Conservation (phyloP, 164 flowering plant species). For the Euptelea pleiosperma region DNA sequence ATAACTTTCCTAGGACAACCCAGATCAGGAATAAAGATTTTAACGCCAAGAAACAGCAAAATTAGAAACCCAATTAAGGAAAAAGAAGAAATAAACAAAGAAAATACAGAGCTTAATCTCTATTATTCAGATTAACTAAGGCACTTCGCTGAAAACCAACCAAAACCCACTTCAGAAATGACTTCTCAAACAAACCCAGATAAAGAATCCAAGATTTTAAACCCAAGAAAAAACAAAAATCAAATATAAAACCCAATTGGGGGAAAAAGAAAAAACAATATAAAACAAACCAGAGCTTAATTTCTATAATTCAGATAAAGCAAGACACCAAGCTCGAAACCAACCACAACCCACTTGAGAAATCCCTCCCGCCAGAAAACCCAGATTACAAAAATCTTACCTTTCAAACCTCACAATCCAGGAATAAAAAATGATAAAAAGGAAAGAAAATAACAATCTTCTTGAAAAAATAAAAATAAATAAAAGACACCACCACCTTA, state of each 20-base stretch:
- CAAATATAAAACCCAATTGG: neutral
- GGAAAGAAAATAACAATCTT: neutral
- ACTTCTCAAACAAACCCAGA: conserved; percentile 1
- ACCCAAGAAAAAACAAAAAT: neutral
- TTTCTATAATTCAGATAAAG: neutral
- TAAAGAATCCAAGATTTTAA: neutral
- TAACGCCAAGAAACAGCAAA: neutral
- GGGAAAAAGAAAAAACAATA: neutral
- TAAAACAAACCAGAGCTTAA: too few relatives aligned
- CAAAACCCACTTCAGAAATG: conserved; percentile 7
- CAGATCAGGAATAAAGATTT: neutral
- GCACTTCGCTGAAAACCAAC: too few relatives aligned
- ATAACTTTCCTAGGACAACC: neutral
- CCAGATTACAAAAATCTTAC: neutral
- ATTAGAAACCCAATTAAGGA: too few relatives aligned
- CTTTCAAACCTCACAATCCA: neutral
- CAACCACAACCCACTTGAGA: neutral
- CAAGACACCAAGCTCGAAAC: neutral
- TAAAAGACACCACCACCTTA: too few relatives aligned
- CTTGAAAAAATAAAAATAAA: too few relatives aligned
- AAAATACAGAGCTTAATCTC: too few relatives aligned
- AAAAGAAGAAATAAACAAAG: too few relatives aligned
- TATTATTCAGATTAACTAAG: too few relatives aligned
- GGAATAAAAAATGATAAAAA: neutral
- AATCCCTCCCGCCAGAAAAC: conserved; percentile 4